Conservation (phyloP, 768 basidiomycete genomes). For the Suillus brevipes region DNA sequence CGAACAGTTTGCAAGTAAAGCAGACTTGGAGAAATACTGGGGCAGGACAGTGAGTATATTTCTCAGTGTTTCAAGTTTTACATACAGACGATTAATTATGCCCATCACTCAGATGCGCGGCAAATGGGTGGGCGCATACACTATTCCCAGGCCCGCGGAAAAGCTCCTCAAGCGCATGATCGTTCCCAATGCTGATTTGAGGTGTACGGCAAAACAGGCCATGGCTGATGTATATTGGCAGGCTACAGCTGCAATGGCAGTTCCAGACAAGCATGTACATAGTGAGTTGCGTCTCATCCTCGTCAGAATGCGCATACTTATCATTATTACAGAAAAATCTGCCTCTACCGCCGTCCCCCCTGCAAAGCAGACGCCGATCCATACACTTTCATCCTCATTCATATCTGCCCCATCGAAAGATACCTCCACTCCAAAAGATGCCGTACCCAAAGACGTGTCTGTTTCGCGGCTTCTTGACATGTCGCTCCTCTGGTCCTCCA, state of each 20-base stretch:
- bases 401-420: conserved; percentile 24
- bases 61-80: background rate
- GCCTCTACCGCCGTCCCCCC: conserved; percentile 24
- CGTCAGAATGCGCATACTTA: conserved; percentile 1
- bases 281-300: conserved; percentile 34
- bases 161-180: conserved; percentile 76
- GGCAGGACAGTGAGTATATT: conserved; percentile 62
- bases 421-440: conserved; percentile 19
- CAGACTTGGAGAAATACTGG: conserved; percentile 87
- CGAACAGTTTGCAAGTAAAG: conserved; percentile 75
- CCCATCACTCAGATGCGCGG: conserved; percentile 57
- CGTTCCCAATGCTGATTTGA: conserved; percentile 76
- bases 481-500: conserved; percentile 35
- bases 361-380: conserved; percentile 14
- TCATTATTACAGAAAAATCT: conserved; percentile 32
- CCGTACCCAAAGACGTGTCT: conserved; percentile 21
- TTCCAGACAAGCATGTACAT: conserved; percentile 29
- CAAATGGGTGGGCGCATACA: conserved; percentile 74
- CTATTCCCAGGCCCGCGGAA: conserved; percentile 67
- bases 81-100: background rate
- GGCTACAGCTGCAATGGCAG: conserved; percentile 27
- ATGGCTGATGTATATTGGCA: conserved; percentile 72
- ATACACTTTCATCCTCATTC: conserved; percentile 24
- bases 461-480: conserved; percentile 34
- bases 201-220: conserved; percentile 67